Evolutionary conservation across 176 grass and related monocot genomes (phyloP), one percentile per base, ranked within the genome.

Genomic region (Aegilops sharonensis): DNA sequence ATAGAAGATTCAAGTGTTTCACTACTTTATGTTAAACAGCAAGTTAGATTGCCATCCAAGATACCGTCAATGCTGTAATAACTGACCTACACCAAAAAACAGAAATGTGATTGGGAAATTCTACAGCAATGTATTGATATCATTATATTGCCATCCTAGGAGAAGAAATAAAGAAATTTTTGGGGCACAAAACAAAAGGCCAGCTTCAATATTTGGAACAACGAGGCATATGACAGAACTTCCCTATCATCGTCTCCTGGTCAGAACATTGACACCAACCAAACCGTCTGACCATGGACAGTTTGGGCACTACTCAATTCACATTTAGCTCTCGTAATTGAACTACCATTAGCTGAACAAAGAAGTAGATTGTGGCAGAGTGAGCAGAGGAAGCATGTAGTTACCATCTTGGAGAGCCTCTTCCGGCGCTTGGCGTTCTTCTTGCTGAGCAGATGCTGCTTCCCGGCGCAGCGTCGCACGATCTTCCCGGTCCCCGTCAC

Each of bases 361-460:
- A 56, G 1, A 75, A 29, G 20, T 3, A 57, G 72, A 48, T 68
- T 75, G 63, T 52, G 61, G 9, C 42, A 43, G 42, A 35, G 54
- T 37, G 59, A 61, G 25, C n/a, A n/a, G 39, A 82, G 65, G 47
- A 47, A 36, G 23, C 80, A 42, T 93, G 0, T 27, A 0, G 2
- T 48, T 74, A 98, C 95, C 91, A 92, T 89, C 91, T 94, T 95
- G 72, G 93, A 95, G 75, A 98, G 91, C 84, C 95, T 90, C 74
- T 93, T 95, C 84, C 83, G 88, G 68, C 95, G 91, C 80, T 95
- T 98, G 85, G 89, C 92, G 86, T 92, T 98, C 88, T 98, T 98
- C 90, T 98, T 98, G 15, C 68, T 83, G 61, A 98, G 87, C 36
- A 98, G 81, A 56, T 95, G 93, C 73, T 98, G 93, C 93, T 95